These are phyloP conservation scores for Kwoniella dendrophila DNA, from an alignment of 768 basidiomycete genomes.

Conservation along the genomic window DNA sequence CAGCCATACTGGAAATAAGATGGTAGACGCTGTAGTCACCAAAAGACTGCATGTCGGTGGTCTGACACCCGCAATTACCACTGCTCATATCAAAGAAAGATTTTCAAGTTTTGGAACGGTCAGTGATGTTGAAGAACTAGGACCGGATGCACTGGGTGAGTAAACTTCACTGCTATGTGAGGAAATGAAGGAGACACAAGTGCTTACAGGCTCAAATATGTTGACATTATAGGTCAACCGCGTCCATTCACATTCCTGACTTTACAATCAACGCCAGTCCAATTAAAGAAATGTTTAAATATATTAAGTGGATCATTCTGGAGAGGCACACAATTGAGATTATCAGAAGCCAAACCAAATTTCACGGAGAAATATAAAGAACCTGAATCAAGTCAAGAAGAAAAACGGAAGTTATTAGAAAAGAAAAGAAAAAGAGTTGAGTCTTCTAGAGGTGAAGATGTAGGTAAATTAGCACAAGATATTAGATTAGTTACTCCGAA, in stretches of 20 bases:
- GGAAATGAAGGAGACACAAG: no score
- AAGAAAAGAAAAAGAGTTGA: slow-evolving; percentile 35
- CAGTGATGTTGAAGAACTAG: slow-evolving; percentile 32
- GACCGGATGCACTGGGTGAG: slow-evolving; percentile 42
- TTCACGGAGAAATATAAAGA: slow-evolving; percentile 11
- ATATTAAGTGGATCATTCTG: slow-evolving; percentile 52
- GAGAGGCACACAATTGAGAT: slow-evolving; percentile 50
- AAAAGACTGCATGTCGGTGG: slow-evolving; percentile 48
- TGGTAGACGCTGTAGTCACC: slow-evolving; percentile 26
- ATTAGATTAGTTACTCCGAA: slow-evolving; percentile 36
- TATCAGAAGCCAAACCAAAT: slow-evolving; percentile 48
- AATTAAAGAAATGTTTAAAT: slow-evolving; percentile 50
- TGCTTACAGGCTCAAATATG: no score
- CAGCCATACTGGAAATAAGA: not conserved
- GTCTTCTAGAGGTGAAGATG: slow-evolving; percentile 30
- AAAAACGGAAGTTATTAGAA: slow-evolving; percentile 22
- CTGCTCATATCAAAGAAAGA: slow-evolving; percentile 44
- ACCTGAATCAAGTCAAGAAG: slow-evolving; percentile 14
- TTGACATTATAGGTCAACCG: slow-evolving; percentile 40
- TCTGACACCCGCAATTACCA: slow-evolving; percentile 41
- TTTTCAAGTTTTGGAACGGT: slow-evolving; percentile 48
- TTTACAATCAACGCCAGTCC: slow-evolving; percentile 39
- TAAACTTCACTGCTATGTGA: no score
- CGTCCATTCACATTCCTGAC: slow-evolving; percentile 47
- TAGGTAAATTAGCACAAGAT: slow-evolving; percentile 50